Conservation (phyloP, 768 basidiomycete species). For the Phylloporus arenicola region DNA sequence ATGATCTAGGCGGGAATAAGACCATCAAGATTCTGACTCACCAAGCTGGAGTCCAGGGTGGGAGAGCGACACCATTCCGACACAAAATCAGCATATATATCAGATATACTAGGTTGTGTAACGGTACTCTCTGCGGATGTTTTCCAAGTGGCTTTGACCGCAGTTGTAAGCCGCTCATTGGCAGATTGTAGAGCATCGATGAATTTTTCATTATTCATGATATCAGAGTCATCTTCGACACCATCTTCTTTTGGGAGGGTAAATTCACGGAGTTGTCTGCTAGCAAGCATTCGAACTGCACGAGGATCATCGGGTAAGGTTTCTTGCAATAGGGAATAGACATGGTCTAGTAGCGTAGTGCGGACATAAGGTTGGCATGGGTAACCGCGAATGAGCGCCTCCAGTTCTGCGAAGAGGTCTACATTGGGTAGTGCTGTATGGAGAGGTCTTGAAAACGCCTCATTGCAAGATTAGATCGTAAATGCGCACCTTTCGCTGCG, state of each 20-base stretch:
- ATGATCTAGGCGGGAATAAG: background rate
- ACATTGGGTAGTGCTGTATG: constrained; percentile 36
- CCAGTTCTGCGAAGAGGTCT: constrained; percentile 39
- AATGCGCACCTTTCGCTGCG: constrained; percentile 61
- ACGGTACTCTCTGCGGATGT: background rate
- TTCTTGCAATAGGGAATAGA: constrained; percentile 38
- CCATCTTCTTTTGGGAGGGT: constrained; percentile 22
- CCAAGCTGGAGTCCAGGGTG: constrained; percentile 28
- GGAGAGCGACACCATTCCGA: constrained; percentile 41
- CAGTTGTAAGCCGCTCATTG: constrained; percentile 26
- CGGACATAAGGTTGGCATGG: constrained; percentile 39
- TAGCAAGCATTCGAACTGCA: constrained; percentile 37
- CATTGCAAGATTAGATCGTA: constrained; percentile 10
- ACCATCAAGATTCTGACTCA: constrained; percentile 13
- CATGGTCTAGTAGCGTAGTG: constrained; percentile 36
- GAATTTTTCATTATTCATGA: constrained; percentile 17
- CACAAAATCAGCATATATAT: constrained; percentile 42
- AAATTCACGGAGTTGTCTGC: constrained; percentile 28
- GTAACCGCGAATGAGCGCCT: constrained; percentile 38
- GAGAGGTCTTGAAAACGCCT: constrained; percentile 5
- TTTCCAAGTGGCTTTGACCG: constrained; percentile 27
- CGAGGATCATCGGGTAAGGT: constrained; percentile 34
- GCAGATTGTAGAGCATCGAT: constrained; percentile 29
- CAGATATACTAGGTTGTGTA: constrained; percentile 27
- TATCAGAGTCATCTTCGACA: constrained; percentile 3